A percentile compares a stretch with the other conserved stretches of the same genome.
These are phyloP conservation scores for Boletus subcaerulescens DNA, from an alignment of 768 basidiomycete genomes.

Conservation along the genomic window DNA sequence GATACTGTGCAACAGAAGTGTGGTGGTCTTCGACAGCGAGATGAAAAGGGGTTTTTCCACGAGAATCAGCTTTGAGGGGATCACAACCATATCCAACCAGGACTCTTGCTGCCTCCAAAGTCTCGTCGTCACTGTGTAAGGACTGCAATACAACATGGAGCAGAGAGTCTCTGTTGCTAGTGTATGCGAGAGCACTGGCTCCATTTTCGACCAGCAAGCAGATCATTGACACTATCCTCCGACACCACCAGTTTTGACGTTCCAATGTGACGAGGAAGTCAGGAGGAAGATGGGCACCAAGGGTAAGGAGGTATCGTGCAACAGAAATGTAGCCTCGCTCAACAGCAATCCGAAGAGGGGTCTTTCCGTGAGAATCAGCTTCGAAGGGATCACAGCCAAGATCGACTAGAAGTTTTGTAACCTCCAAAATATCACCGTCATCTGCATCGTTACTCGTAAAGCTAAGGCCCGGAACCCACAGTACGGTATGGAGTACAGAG, in stretches of 20 bases:
- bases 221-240: not conserved
- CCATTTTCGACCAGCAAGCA: not conserved
- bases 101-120: not conserved
- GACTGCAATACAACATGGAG: not conserved
- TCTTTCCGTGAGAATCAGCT: not conserved
- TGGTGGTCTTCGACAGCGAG: not conserved
- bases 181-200: not conserved
- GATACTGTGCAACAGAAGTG: not conserved
- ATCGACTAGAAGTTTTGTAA: too few relatives aligned
- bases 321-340: not conserved
- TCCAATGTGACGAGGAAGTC: not conserved
- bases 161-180: not conserved
- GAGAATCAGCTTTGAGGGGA: not conserved
- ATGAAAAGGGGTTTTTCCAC: not conserved
- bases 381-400: too few relatives aligned
- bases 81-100: not conserved
- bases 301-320: not conserved
- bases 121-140: not conserved
- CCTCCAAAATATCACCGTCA: too few relatives aligned
- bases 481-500: too few relatives aligned
- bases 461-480: too few relatives aligned
- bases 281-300: not conserved
- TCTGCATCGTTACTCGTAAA: too few relatives aligned
- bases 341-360: not conserved
- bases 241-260: too few relatives aligned